Percentiles rank a stretch among this genome's conserved stretches.
These are phyloP conservation scores for Fagopyrum homotropicum DNA, from an alignment of 148 eudicot genomes.

Conservation along the genomic window DNA sequence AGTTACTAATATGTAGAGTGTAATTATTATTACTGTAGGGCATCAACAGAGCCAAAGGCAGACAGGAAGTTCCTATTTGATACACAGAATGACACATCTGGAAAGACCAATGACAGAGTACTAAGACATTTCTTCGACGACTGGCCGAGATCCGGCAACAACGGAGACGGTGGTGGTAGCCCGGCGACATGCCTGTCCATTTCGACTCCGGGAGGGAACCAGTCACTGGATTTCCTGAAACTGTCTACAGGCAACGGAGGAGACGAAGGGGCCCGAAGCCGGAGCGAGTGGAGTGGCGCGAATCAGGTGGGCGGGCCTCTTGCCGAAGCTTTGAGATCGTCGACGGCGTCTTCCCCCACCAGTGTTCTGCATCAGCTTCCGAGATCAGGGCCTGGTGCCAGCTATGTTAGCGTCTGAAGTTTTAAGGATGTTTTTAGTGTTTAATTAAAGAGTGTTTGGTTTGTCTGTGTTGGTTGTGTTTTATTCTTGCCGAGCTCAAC, in stretches of 20 bases:
- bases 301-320: slow-evolving; percentile 57
- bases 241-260: slow-evolving; percentile 39
- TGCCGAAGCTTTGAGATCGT: slow-evolving; percentile 74
- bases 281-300: not conserved
- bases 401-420: slow-evolving; percentile 44
- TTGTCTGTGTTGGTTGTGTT: not conserved
- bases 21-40: not conserved
- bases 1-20: too few relatives aligned
- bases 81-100: not conserved
- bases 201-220: slow-evolving; percentile 32
- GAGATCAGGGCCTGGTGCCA: slow-evolving; percentile 36
- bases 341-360: slow-evolving; percentile 53
- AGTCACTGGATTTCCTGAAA: slow-evolving; percentile 51
- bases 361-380: slow-evolving; percentile 37
- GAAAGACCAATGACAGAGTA: not conserved
- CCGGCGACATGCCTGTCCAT: slow-evolving; percentile 44
- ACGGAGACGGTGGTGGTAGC: not conserved
- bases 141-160: slow-evolving; percentile 39
- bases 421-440: not conserved
- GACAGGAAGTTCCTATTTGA: not conserved
- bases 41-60: not conserved
- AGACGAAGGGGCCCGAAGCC: not conserved
- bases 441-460: not conserved
- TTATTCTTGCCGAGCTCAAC: too few relatives aligned
- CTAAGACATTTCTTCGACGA: slow-evolving; percentile 70